Base-by-base conservation (phyloP, 139 green algal species). In the Closterium sp. region DNA sequence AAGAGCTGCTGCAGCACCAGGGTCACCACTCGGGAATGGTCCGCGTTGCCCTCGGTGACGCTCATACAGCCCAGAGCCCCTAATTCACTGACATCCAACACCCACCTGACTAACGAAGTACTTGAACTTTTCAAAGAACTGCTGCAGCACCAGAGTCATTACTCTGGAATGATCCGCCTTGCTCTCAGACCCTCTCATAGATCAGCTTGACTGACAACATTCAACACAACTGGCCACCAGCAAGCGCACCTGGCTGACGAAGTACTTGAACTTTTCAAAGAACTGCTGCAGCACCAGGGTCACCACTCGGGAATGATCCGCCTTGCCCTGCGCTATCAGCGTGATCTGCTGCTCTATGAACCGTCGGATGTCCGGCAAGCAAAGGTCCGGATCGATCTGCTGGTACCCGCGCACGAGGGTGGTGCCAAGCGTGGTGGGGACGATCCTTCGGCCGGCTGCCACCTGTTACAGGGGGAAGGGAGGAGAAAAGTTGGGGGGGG, bases 311-410 rank as follows among this genome's bases (percentile, higher is more conserved):
- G 33, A 93, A 92, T 97, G 96, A 85, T 97, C 92, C 3, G 97
- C 97, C 92, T 96, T 89, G 31, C 96, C 97, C 86, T 95, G 91
- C 83, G 97, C 97, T 4, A 99, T 95, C 16, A 98, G 94, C 55
- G 95, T 94, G n/a, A 99, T 97, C 95, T 98, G 96, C 87, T 90
- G 84, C 93, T 99, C 97, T 86, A 98, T 98, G n/a, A 96, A 93
- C n/a, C 93, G 96, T 19, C 97, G 91, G 36, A 99, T 96, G 88
- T 96, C 93, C 7, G 97, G 97, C 93, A 96, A 94, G 94, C 95
- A 97, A 85, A 94, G 90, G 84, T 92, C 43, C 83, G 55, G 35
- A 34, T 94, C 85, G 31, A 94, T 85, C 28, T 33, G 16, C n/a
- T 84, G 90, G 94, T 99, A 99, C 1, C 93, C 96, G 8, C 86